These are phyloP conservation scores for Lactifluus subvellereus DNA, from an alignment of 768 basidiomycete species.

Conservation along the genomic window DNA sequence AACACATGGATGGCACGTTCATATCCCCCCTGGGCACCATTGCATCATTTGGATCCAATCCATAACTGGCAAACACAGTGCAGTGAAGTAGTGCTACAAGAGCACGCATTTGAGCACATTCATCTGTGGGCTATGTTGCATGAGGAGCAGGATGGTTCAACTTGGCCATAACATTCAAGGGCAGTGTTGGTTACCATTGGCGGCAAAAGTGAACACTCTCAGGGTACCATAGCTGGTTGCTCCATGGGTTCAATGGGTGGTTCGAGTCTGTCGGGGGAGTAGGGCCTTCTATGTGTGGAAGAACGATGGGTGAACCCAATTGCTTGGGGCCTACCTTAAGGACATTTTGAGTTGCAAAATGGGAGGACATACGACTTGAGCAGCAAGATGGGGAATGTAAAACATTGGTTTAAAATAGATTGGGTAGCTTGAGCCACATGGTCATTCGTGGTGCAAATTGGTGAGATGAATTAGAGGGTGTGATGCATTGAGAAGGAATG, in stretches of 20 bases:
- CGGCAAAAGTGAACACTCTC: slow-evolving; percentile 73
- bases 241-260: slow-evolving; percentile 49
- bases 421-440: slow-evolving; percentile 24
- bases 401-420: slow-evolving; percentile 22
- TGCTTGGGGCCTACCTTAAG: not conserved
- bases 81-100: slow-evolving; percentile 63
- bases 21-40: slow-evolving; percentile 69
- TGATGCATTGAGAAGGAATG: slow-evolving; percentile 47
- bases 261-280: not conserved
- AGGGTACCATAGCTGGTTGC: slow-evolving; percentile 62
- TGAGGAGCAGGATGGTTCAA: slow-evolving; percentile 66
- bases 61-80: slow-evolving; percentile 33
- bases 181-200: slow-evolving; percentile 73
- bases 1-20: slow-evolving; percentile 58
- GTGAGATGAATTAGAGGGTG: slow-evolving; percentile 20
- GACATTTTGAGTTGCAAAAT: slow-evolving; percentile 15
- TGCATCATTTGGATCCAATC: slow-evolving; percentile 39
- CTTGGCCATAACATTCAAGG: slow-evolving; percentile 56
- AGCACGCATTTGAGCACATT: too few relatives aligned
- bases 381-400: slow-evolving; percentile 25
- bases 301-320: not conserved
- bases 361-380: slow-evolving; percentile 13
- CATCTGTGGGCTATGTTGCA: slow-evolving; percentile 35
- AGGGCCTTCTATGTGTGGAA: slow-evolving; percentile 7
- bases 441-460: slow-evolving; percentile 27